phyloP scores from a whole-genome alignment of 177 flowering plant genomes.

The Telopea speciosissima region DNA sequence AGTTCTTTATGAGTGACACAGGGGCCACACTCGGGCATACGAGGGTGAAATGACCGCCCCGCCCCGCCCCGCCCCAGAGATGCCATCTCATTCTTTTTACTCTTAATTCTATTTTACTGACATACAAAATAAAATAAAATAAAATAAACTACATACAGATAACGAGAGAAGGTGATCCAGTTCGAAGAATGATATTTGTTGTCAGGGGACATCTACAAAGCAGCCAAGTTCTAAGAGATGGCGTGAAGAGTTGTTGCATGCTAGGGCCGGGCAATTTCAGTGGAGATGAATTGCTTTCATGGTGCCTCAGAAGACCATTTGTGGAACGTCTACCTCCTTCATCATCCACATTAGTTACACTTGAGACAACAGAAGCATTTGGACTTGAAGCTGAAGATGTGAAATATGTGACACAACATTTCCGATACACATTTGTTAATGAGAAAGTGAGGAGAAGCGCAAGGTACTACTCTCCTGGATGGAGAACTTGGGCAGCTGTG shows the following conservation, averaged over 20 bases:
- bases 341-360: conserved; percentile 65
- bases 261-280: conserved; percentile 97
- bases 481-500: conserved; percentile 98
- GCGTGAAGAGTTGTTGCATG: conserved; percentile 88
- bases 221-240: conserved; percentile 80
- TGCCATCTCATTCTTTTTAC: no score
- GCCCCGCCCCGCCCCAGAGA: no score
- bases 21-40: no score
- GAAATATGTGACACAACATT: conserved; percentile 90
- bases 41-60: no score
- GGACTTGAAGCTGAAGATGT: conserved; percentile 85
- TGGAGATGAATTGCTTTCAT: conserved; percentile 87
- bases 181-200: conserved; percentile 83
- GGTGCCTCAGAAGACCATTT: conserved; percentile 90
- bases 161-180: conserved; percentile 88
- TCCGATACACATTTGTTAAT: conserved; percentile 79
- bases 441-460: conserved; percentile 86
- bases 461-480: conserved; percentile 87
- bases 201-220: conserved; percentile 92
- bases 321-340: conserved; percentile 84
- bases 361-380: conserved; percentile 87
- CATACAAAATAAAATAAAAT: no score
- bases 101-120: no score
- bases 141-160: no score
- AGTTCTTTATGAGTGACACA: no score